Evolutionary conservation across 2,329 filamentous ascomycete genomes (phyloP).

Genomic region (Aspergillus novoparasiticus): DNA sequence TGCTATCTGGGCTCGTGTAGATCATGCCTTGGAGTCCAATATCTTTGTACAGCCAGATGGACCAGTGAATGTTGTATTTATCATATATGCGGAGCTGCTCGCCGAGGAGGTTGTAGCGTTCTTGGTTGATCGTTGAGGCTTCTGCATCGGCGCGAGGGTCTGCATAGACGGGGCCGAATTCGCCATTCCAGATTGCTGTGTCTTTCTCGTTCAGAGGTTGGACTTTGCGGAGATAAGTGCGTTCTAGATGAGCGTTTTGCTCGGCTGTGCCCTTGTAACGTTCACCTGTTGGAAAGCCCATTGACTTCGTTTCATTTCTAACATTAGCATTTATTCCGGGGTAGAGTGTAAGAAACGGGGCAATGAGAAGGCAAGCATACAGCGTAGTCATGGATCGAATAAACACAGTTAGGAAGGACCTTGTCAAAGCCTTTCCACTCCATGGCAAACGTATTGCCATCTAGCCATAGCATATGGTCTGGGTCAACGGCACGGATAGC

Average conservation of each 20-base stretch:
- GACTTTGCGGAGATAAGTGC: slow-evolving; percentile 50
- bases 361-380: slow-evolving; percentile 18
- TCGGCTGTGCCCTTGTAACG: slow-evolving; percentile 45
- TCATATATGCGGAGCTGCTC: slow-evolving; percentile 57
- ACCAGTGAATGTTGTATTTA: slow-evolving; percentile 57
- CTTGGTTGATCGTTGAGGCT: slow-evolving; percentile 44
- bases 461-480: slow-evolving; percentile 50
- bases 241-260: slow-evolving; percentile 45
- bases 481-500: slow-evolving; percentile 51
- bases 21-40: slow-evolving; percentile 61
- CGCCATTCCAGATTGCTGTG: slow-evolving; percentile 56
- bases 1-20: slow-evolving; percentile 48
- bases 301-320: slow-evolving; percentile 22
- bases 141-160: slow-evolving; percentile 30
- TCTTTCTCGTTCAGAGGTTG: slow-evolving; percentile 49
- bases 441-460: slow-evolving; percentile 50
- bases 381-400: slow-evolving; percentile 49
- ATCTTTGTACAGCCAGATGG: slow-evolving; percentile 64
- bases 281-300: slow-evolving; percentile 47
- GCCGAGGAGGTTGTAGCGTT: slow-evolving; percentile 50
- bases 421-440: slow-evolving; percentile 50
- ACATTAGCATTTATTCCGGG: no score
- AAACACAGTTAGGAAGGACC: slow-evolving; percentile 49
- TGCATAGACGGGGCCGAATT: slow-evolving; percentile 52
- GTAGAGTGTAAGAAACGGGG: background rate